Evolutionary conservation across 2,329 filamentous ascomycete genomes (phyloP).

Genomic region (Penicillium freii): DNA sequence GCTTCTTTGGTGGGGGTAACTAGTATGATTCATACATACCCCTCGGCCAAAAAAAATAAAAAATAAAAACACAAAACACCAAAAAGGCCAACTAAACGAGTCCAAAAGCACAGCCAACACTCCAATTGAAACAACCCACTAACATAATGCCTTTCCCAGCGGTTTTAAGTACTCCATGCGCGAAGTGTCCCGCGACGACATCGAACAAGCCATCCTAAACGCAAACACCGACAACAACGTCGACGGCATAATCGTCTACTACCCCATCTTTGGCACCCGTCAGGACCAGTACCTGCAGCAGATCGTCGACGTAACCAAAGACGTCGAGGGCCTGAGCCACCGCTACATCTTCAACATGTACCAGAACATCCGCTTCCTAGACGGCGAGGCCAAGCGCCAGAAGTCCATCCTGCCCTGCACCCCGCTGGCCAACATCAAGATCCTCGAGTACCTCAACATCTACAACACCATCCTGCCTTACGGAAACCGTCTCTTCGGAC

Average conservation of each 20-base stretch:
- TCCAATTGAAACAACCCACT: conserved; percentile 13
- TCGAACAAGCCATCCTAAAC: conserved; percentile 82
- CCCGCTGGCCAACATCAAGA: conserved; percentile 92
- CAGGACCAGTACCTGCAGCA: conserved; percentile 97
- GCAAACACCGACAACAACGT: conserved; percentile 77
- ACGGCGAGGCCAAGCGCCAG: conserved; percentile 62
- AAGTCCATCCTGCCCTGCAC: conserved; percentile 96
- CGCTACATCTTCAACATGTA: conserved; percentile 99
- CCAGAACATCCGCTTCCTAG: conserved; percentile 93
- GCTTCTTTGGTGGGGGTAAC: conserved; percentile 14
- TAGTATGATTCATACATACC: conserved; percentile 25
- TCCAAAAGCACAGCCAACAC: neutral
- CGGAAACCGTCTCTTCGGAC: conserved; percentile 88
- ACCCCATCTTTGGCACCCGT: conserved; percentile 87
- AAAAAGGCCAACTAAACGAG: neutral
- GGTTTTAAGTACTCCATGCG: conserved; percentile 88
- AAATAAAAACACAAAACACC: neutral
- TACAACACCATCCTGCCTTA: conserved; percentile 94
- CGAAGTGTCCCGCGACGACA: conserved; percentile 77
- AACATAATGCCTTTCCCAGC: conserved; percentile 47
- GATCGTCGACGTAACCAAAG: conserved; percentile 83
- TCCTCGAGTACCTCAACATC: conserved; percentile 90
- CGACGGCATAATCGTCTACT: conserved; percentile 95
- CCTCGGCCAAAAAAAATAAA: conserved; percentile 25
- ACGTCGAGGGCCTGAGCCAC: conserved; percentile 93